Base-by-base conservation (phyloP, 805 yeast species). In the Isabelozyma gotoi region DNA sequence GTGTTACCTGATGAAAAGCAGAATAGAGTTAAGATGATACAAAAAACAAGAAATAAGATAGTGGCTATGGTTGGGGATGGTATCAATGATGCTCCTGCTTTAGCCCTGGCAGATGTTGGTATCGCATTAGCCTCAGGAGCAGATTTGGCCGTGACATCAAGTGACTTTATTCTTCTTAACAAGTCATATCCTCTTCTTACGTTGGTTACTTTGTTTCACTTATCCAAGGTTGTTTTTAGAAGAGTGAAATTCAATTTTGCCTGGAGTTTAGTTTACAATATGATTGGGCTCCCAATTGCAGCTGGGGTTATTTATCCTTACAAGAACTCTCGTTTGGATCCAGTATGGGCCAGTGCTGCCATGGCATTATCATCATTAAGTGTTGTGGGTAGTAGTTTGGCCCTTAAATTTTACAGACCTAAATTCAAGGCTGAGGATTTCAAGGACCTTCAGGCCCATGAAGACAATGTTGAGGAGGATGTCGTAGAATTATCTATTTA, bases 1-100 rank as follows among this genome's bases (percentile, higher is more conserved):
- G 91, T 86, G 5, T 67, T 85, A 27, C 94, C 95, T 0, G 81
- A 80, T 41, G 88, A 82, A 43, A 87, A 87, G 59, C 84, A 87
- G 6, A 75, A 70, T 19, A 76, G 79, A 54, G 67, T 86, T 32
- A 68, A 73, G 48, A 69, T 76, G 73, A 68, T 86, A 10, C 84
- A 82, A 54, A 48, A 56, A 12, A 52, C 57, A 3, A 56, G 55
- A 1, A 55, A 56, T 2, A 63, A 67, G 17, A 54, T 77, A 17
- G 84, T 82, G 3, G 90, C 88, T 0, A 85, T 86, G 91, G 83
- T 86, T 7, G 94, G 94, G 7, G 94, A 86, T 54, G 94, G 94
- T 16, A 81, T 86, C 27, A 87, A 86, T 58, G 94, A 87, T 61
- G 89, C 94, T 0, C 92, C 92, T 1, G 88, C 94, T 0, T 65